Evolutionary conservation across 306 rosid genomes (phyloP).

Genomic region (Quercus aquifolioides): DNA sequence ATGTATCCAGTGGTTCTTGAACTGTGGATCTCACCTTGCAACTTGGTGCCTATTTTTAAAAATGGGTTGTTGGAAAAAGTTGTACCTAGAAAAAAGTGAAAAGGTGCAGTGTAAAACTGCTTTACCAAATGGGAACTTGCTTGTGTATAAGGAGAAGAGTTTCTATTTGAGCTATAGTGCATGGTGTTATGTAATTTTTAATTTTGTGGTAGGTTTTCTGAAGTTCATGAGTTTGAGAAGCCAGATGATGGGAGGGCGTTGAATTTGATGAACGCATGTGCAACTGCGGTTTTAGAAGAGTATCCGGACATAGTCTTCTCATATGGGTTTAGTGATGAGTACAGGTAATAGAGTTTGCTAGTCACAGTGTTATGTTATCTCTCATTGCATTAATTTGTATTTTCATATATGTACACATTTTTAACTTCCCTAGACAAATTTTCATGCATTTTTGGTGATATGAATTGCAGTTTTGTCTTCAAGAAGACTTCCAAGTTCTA

Average conservation of each 20-base stretch:
- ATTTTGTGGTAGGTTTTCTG: conserved; percentile 37
- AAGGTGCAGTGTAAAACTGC: no score
- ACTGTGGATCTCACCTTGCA: no score
- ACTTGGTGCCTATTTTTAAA: no score
- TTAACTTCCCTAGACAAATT: neutral
- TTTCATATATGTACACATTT: neutral
- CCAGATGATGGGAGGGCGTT: conserved; percentile 54
- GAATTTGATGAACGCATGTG: conserved; percentile 76
- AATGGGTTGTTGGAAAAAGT: no score
- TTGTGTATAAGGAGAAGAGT: no score
- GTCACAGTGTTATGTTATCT: neutral
- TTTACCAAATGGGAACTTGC: no score
- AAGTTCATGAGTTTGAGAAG: conserved; percentile 51
- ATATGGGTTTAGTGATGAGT: conserved; percentile 73
- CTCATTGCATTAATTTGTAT: neutral
- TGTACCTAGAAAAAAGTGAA: no score
- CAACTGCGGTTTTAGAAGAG: conserved; percentile 48
- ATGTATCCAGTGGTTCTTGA: no score
- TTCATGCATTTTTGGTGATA: neutral
- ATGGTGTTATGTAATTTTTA: neutral
- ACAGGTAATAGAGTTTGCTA: conserved; percentile 29
- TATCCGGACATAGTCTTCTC: conserved; percentile 64
- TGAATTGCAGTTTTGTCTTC: conserved; percentile 50
- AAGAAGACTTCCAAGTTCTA: conserved; percentile 74
- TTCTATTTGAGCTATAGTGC: neutral